Conservation (phyloP, 805 yeast genomes). For the Zygosaccharomyces pseudorouxii region DNA sequence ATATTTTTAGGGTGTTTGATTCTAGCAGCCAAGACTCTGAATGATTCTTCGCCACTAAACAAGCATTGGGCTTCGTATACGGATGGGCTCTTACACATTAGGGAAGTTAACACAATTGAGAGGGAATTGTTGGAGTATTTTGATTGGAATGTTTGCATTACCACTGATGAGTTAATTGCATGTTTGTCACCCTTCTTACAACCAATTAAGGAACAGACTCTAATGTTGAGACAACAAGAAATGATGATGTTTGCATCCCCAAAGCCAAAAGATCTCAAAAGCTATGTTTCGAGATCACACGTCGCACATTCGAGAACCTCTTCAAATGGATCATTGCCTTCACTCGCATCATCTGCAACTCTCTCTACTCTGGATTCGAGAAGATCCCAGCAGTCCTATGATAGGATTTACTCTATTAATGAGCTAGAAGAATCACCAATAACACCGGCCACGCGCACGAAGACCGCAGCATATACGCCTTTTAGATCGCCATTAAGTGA, state of each 20-base stretch:
- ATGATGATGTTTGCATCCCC: constrained; percentile 27
- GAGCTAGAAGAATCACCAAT: constrained; percentile 12
- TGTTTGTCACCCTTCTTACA: constrained; percentile 71
- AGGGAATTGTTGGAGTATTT: constrained; percentile 76
- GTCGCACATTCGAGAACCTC: constrained; percentile 30
- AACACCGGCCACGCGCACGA: not conserved
- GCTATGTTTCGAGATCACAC: constrained; percentile 12
- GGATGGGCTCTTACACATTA: constrained; percentile 68
- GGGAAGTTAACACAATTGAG: constrained; percentile 88
- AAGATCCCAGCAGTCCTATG: constrained; percentile 15
- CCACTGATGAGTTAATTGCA: constrained; percentile 61
- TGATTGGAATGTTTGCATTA: constrained; percentile 78
- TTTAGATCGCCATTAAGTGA: constrained; percentile 13
- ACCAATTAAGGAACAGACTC: constrained; percentile 53
- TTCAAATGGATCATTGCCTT: constrained; percentile 39
- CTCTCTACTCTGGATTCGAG: constrained; percentile 23
- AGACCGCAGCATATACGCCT: constrained; percentile 11
- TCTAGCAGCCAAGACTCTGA: constrained; percentile 85
- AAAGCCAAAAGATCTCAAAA: constrained; percentile 15
- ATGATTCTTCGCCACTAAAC: constrained; percentile 92
- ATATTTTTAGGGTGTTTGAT: constrained; percentile 86
- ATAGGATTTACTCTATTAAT: constrained; percentile 14
- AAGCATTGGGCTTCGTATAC: constrained; percentile 96
- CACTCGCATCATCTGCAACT: constrained; percentile 40
- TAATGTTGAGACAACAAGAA: constrained; percentile 25